Base-by-base conservation (phyloP, 1,284 basidiomycete genomes). In the Apiotrichum gracile region DNA sequence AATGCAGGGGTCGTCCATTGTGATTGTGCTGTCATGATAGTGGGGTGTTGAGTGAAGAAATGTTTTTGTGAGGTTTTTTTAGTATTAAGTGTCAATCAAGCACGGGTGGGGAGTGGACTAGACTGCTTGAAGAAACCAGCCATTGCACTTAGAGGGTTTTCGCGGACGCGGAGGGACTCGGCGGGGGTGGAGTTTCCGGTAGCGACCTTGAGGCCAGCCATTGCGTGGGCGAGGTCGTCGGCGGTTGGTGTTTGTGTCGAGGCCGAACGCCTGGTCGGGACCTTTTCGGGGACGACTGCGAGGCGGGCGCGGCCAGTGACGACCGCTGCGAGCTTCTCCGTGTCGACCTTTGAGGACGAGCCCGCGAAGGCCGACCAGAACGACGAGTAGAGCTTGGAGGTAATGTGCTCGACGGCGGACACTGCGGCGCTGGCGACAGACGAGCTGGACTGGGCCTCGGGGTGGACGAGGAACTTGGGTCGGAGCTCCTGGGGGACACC, bases 331-430 rank as follows among this genome's bases (percentile, higher is more conserved):
- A 78, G 67, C 62, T 76, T 77, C 43, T 77, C 73, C 25, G 64
- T 58, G 56, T 76, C 73, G 35, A 76, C 56, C 33, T 45, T 54
- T 33, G 54, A 50, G 16, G 62, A 51, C 3, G 65, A 41, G 5
- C 58, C 57, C 27, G 70, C 54, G 55, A 79, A 78, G 5, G 77
- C 77, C 10, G 72, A 71, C 61, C 73, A 66, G 70, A 79, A 78
- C 2, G 76, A 73, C 5, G 63, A 62, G 2, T 74, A 64, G 44
- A 79, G 64, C 40, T 69, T 69, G 16, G 64, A 60, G 9, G 76
- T 65, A 49, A 78, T 72, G 48, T 76, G 74, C 49, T 65, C 63
- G 24, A 59, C 48, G 5, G 74, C 72, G 27, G 68, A 54, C 5
- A 65, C 70, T 21, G 68, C 59, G 17, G 58, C 49, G 7, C 65